phyloP scores from a whole-genome alignment of 805 yeast genomes.

The Ogataea parapolymorpha region DNA sequence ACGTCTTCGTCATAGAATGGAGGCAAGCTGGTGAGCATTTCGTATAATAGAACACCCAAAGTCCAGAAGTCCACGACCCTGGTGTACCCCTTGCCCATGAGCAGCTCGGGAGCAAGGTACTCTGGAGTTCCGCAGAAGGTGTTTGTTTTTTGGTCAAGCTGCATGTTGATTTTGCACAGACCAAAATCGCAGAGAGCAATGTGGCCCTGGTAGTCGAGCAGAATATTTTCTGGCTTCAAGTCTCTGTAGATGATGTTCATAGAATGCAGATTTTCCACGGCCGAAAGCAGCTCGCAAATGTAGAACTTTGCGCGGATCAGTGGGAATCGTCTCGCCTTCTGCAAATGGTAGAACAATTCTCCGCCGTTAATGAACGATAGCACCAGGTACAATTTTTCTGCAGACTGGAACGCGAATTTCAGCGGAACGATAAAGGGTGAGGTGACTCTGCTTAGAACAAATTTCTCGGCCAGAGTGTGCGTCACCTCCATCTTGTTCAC shows the following conservation, averaged over 20 bases:
- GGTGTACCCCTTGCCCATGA: conserved; percentile 90
- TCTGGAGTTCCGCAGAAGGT: conserved; percentile 99
- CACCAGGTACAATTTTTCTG: conserved; percentile 89
- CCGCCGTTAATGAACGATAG: conserved; percentile 96
- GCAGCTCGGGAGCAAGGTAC: conserved; percentile 91
- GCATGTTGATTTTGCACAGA: conserved; percentile 92
- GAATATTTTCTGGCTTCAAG: conserved; percentile 91
- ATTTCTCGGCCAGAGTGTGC: conserved; percentile 94
- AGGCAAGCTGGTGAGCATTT: conserved; percentile 95
- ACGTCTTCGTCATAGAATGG: conserved; percentile 96
- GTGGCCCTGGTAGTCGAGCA: conserved; percentile 94
- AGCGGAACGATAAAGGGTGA: conserved; percentile 96
- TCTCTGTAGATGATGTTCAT: conserved; percentile 93
- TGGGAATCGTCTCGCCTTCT: conserved; percentile 84
- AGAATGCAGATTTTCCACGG: conserved; percentile 87
- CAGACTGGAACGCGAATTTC: conserved; percentile 94
- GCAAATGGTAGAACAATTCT: conserved; percentile 91
- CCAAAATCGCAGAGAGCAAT: conserved; percentile 98
- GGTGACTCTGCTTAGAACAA: conserved; percentile 87
- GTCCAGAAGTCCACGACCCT: conserved; percentile 99
- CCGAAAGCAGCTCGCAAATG: conserved; percentile 90
- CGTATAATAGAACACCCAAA: conserved; percentile 86
- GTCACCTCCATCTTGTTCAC: conserved; percentile 93
- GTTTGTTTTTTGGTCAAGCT: conserved; percentile 74
- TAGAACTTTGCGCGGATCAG: conserved; percentile 88